Base-by-base conservation (phyloP, 2,329 filamentous ascomycete species). In the Thielaviopsis ethacetica region DNA sequence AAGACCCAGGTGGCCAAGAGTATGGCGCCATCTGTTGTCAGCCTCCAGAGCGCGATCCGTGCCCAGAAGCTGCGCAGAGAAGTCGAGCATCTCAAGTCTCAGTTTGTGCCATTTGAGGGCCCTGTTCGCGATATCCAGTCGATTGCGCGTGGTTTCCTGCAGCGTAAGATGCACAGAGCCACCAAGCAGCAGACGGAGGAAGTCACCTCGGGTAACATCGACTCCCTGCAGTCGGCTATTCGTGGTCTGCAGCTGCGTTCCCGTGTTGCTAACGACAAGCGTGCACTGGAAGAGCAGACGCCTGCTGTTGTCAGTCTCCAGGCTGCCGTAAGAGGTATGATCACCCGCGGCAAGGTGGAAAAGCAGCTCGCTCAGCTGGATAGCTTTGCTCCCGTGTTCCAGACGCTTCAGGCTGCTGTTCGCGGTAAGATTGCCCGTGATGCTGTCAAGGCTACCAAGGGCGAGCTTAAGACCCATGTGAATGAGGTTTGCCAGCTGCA, bases 31-130 rank as follows among this genome's bases (percentile, higher is more conserved):
- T 80, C 88, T 61, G 78, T 97, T 53, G 71, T 93, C 62, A 81
- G 83, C 65, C 75, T 98, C 12, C 93, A 98, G 70, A 95, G 84
- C 68, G 75, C 95, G 53, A 80, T 89, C 67, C 78, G 87, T 66
- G 87, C 84, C 22, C 79, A 78, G 61, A 86, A 83, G 67, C 77
- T 76, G 63, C 79, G 82, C 62, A 70, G 77, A 63, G 73, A 83
- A 72, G 74, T 84, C 71, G 74, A 73, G 66, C 72, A 78, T 63
- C 71, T 75, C 64, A 75, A 69, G 68, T 76, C 76, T 67, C 78
- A 85, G 65, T 78, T 90, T 66, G 75, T 77, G 63, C 74, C 76
- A 62, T 84, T 79, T 57, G 79, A 77, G 63, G 80, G 81, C 58
- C 81, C 84, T 55, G 78, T 90, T 59, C 76, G 79, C 51, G 76